Base-by-base conservation (phyloP, 1,139 yeast genomes). In the Pichia sp. region DNA sequence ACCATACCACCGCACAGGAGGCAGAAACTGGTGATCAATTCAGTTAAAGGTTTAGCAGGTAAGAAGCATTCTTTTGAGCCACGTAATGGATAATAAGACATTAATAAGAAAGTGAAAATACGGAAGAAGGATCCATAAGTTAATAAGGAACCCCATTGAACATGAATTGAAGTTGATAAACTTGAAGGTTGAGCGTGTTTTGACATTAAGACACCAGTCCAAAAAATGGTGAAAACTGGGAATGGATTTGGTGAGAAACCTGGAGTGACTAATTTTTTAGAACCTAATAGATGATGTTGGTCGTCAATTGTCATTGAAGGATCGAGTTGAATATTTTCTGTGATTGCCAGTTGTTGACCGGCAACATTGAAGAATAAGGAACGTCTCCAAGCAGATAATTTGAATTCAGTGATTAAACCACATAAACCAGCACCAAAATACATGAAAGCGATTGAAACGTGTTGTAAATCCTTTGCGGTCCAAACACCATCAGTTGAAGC, bases 161-260 rank as follows among this genome's bases (percentile, higher is more conserved):
- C 70, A 65, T 93, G 99, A 53, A 93, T 79, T 32, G 70, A 72
- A 1, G 98, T 88, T 2, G 96, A 82, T 31, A 85, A 75, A 41
- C 66, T 71, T 0, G 93, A 82, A 4, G 91, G 88, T 67, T 93
- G 99, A 42, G 81, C 83, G 67, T 93, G 99, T 66, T 85, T 88
- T 2, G 97, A 89, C 99, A 93, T 93, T 53, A 93, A 73, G n/a
- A 85, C 75, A 22, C 99, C 99, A 1, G 98, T 93, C 96, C 97
- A 93, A 67, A 87, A 93, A 34, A 93, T 86, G 11, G 95, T 89
- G 55, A 93, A 77, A 2, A 89, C 80, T 2, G 99, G 98, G 77
- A 93, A 88, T 19, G 97, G 97, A 63, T 93, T 93, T 43, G 91
- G 90, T 4, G 89, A 81, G 61, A 72, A 85, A 0, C 94, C 94